Evolutionary conservation across 371 early-diverging fungal species (phyloP).

Genomic region (Gilbertella persicaria): DNA sequence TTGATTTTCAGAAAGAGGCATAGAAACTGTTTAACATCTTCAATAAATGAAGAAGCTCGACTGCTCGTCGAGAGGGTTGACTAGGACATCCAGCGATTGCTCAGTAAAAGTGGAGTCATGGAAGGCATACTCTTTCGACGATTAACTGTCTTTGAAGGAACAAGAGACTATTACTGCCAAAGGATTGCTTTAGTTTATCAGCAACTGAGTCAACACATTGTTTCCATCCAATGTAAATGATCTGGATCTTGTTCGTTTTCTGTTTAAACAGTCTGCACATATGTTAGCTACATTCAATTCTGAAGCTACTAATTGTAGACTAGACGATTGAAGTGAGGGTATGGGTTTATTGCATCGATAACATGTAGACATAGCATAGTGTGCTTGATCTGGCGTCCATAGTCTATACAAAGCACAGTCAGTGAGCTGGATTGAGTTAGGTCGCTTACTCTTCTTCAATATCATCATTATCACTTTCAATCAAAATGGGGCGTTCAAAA

Average conservation of each 20-base stretch:
- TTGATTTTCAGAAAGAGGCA: slow-evolving; percentile 24
- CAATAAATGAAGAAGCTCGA: slow-evolving; percentile 28
- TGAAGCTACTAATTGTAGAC: not conserved
- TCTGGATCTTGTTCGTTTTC: slow-evolving; percentile 17
- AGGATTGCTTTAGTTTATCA: slow-evolving; percentile 22
- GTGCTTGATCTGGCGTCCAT: not conserved
- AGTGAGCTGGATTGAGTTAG: not conserved
- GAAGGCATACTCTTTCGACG: slow-evolving; percentile 28
- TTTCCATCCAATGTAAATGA: slow-evolving; percentile 21
- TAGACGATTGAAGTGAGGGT: not conserved
- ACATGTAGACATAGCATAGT: slow-evolving; percentile 6
- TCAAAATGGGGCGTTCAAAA: slow-evolving; percentile 22
- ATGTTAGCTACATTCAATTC: not conserved
- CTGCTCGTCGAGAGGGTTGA: slow-evolving; percentile 17
- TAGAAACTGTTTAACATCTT: slow-evolving; percentile 28
- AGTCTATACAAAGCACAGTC: slow-evolving; percentile 1
- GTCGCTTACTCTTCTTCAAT: slow-evolving; percentile 22
- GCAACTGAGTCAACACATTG: slow-evolving; percentile 10
- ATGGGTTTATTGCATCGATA: slow-evolving; percentile 11
- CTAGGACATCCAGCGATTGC: slow-evolving; percentile 6
- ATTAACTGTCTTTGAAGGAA: not conserved
- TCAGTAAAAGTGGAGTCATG: slow-evolving; percentile 3
- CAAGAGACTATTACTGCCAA: slow-evolving; percentile 6
- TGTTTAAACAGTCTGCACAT: slow-evolving; percentile 7
- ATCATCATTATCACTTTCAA: slow-evolving; percentile 28